Evolutionary conservation across 2,329 filamentous ascomycete genomes (phyloP), one percentile per base, ranked within the genome.

Genomic region (Ascochyta viciae-villosae): DNA sequence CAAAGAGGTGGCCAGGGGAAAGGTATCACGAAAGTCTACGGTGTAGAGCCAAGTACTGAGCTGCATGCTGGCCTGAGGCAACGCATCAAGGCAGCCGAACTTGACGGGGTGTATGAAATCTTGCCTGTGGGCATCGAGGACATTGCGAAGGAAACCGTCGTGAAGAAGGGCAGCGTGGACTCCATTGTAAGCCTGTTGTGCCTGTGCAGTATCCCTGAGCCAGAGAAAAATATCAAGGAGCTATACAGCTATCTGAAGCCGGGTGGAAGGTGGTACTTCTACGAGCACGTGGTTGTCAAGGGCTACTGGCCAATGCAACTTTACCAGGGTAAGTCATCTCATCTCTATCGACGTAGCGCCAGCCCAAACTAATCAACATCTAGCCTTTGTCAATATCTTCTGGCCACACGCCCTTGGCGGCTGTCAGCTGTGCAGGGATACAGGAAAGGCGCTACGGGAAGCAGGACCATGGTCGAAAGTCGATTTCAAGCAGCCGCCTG

Each of bases 201-300:
- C 40, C 24, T 64, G 12, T 64, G 62, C 52, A 62, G 62, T 19
- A 62, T 64, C 35, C 60, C 60, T 1, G 60, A 64, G 13, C 62
- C 59, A 4, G 62, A 62, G 42, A 62, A 57, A 29, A 64, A 62
- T 10, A 61, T 62, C 35, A 45, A 35, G 10, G 60, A 64, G 38
- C 47, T 64, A 5, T 42, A 60, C 26, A 44, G 44, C n/a, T 64
- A 64, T 15, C 27, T 64, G 23, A 62, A 61, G 15, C 52, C 58
- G 19, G 62, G 62, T 8, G 62, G 62, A 2, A 46, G 55, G 27
- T 64, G 62, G 62, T 64, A 64, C 33, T 29, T 64, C 16, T 64
- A 61, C 22, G 62, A 64, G 52, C 62, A 64, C 24, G 62, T 64
- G 12, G 34, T 10, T 1, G 42, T 37, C n/a, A 59, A 58, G 22